Conservation (phyloP, 768 basidiomycete species). For the Suillus lakei region DNA sequence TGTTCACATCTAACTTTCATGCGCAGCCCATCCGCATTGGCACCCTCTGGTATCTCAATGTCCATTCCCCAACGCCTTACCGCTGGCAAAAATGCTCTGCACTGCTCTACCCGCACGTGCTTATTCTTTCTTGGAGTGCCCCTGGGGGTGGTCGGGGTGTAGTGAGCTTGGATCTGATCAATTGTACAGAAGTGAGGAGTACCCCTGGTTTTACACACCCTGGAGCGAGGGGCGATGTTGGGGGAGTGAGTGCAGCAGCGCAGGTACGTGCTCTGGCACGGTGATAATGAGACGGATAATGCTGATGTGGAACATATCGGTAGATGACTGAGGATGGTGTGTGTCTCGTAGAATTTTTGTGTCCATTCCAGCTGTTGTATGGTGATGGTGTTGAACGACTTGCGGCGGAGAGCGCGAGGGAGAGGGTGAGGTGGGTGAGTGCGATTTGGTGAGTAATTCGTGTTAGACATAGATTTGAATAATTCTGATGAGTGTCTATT, state of each 20-base stretch:
- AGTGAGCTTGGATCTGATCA: constrained; percentile 84
- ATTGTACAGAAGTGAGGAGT: constrained; percentile 85
- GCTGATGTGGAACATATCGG: neutral
- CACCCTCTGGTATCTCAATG: constrained; percentile 89
- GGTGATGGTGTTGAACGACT: constrained; percentile 88
- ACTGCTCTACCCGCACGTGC: constrained; percentile 79
- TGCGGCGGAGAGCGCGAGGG: constrained; percentile 85
- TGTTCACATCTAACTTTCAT: constrained; percentile 16
- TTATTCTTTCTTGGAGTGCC: constrained; percentile 87
- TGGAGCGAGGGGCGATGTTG: constrained; percentile 82
- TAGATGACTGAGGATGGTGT: constrained; percentile 36
- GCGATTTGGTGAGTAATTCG: constrained; percentile 74
- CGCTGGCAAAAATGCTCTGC: constrained; percentile 84
- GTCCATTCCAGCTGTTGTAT: constrained; percentile 92
- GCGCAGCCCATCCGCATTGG: constrained; percentile 86
- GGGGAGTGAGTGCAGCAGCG: constrained; percentile 76
- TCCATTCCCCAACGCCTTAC: constrained; percentile 81
- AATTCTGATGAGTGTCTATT: neutral
- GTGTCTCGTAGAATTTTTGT: constrained; percentile 66
- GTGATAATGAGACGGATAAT: constrained; percentile 28
- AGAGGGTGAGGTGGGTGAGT: constrained; percentile 91
- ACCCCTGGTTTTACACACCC: constrained; percentile 84
- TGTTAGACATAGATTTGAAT: neutral
- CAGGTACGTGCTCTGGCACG: constrained; percentile 41
- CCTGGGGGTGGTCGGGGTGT: constrained; percentile 83